These are phyloP conservation scores for Malassezia vespertilionis DNA, from an alignment of 1,284 basidiomycete genomes.

Conservation along the genomic window DNA sequence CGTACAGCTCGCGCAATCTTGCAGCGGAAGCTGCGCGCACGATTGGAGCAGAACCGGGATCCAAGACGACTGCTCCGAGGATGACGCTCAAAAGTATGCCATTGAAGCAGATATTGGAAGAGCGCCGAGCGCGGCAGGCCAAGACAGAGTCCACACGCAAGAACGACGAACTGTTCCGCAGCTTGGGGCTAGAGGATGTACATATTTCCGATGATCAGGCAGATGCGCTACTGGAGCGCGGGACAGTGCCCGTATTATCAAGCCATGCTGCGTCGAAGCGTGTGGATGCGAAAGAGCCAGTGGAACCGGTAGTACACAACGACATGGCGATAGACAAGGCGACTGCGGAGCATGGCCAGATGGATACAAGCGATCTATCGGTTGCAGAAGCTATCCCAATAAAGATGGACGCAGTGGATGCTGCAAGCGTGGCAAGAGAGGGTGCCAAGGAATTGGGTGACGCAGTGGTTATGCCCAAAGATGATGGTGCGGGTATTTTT, in stretches of 20 bases:
- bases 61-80: constrained; percentile 4
- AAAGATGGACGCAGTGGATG: too few relatives aligned
- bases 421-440: too few relatives aligned
- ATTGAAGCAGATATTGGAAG: constrained; percentile 3
- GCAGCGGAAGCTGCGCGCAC: constrained; percentile 34
- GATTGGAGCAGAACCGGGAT: constrained; percentile 9
- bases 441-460: too few relatives aligned
- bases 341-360: background rate
- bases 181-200: constrained; percentile 33
- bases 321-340: background rate
- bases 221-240: constrained; percentile 33
- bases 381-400: too few relatives aligned
- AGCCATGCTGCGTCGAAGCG: too few relatives aligned
- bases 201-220: constrained; percentile 36
- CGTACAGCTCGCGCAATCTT: constrained; percentile 29
- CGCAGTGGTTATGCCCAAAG: too few relatives aligned
- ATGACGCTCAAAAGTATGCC: constrained; percentile 8
- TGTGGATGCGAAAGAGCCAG: too few relatives aligned
- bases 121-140: constrained; percentile 8
- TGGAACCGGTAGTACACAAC: background rate
- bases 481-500: too few relatives aligned
- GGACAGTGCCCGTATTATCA: constrained; percentile 5
- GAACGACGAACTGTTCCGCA: constrained; percentile 38
- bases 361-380: too few relatives aligned
- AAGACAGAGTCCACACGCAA: constrained; percentile 21